A percentile compares a stretch with the other conserved stretches of the same genome.
Evolutionary conservation across 805 yeast species (phyloP).

Genomic region (Saturnispora gosingensis): DNA sequence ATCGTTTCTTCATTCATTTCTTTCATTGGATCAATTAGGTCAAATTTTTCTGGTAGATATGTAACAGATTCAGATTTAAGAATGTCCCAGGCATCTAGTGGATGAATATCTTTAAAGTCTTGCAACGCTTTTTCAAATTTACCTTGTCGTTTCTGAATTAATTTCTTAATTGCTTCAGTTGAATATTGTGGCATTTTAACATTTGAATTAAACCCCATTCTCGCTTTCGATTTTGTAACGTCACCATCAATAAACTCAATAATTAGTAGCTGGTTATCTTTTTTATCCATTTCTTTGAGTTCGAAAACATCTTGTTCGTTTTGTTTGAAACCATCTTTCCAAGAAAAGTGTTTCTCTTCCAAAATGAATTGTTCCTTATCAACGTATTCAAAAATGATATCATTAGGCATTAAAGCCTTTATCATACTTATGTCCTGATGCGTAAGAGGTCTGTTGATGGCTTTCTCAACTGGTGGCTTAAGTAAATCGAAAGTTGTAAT

Average conservation of each 20-base stretch:
- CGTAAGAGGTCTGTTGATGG: slow-evolving; percentile 35
- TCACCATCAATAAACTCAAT: slow-evolving; percentile 73
- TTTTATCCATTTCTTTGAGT: slow-evolving; percentile 31
- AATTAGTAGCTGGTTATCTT: slow-evolving; percentile 46
- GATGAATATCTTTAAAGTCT: slow-evolving; percentile 24
- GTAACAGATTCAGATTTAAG: slow-evolving; percentile 30
- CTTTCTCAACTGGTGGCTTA: slow-evolving; percentile 42
- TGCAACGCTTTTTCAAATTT: slow-evolving; percentile 39
- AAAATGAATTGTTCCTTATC: slow-evolving; percentile 59
- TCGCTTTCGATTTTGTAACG: slow-evolving; percentile 39
- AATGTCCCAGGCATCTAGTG: slow-evolving; percentile 30
- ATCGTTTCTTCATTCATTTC: slow-evolving; percentile 35
- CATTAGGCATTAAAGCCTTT: slow-evolving; percentile 54
- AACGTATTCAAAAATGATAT: slow-evolving; percentile 61
- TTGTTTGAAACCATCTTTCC: slow-evolving; percentile 46
- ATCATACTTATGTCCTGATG: slow-evolving; percentile 56
- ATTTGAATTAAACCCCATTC: slow-evolving; percentile 33
- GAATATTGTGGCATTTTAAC: slow-evolving; percentile 43
- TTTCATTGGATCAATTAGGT: slow-evolving; percentile 53
- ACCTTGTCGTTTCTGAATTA: slow-evolving; percentile 48
- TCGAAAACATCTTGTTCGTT: slow-evolving; percentile 45
- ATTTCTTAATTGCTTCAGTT: slow-evolving; percentile 46
- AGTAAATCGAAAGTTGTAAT: slow-evolving; percentile 47
- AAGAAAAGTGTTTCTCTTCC: slow-evolving; percentile 34
- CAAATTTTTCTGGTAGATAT: slow-evolving; percentile 40